Evolutionary conservation across 2,329 filamentous ascomycete genomes (phyloP), one percentile per base, ranked within the genome.

Genomic region (Colletotrichum tofieldiae): DNA sequence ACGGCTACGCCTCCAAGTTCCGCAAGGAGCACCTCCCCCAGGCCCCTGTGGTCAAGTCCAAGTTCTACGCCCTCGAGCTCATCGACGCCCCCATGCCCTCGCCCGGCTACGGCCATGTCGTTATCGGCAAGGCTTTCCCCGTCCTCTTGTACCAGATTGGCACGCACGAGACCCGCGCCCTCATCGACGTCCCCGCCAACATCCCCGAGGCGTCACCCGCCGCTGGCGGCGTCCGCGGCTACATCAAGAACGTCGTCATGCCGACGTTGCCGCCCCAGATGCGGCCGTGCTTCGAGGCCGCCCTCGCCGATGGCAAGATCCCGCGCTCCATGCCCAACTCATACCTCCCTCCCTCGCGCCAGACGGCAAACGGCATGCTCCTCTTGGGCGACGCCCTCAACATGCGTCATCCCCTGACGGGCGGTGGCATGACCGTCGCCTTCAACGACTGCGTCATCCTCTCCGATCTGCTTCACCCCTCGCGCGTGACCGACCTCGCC

Each of bases 391-490:
- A 99, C 81, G 96, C 96, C 18, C 92, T 97, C 88, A 99, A 99
- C 86, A 99, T 99, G 96, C 93, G 96, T n/a, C 96, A 99, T 83
- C 96, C 96, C 1, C 88, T 99, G 16, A 99, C 96, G 0, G 96
- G 96, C 65, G 96, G 96, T 75, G 96, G 96, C 77, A 99, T 99
- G 96, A 98, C 96, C 0, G 96, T 98, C 1, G 96, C 94, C 1
- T 93, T 99, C 82, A 97, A 96, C 84, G 96, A 99, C 79, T 95
- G 94, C 1, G 88, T 96, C 14, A 83, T 97, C 1, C 88, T 99
- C 35, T 86, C 93, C 0, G 88, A 92, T 11, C 86, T 98, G 29
- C 89, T 99, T 1, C 86, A 90, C 47, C 95, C 94, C 0, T 84
- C 88, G 49, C 82, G 84, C 9, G 88, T 98, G 0, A 92, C 93